These are phyloP conservation scores for Fomitopsis schrenkii DNA, from an alignment of 1,284 basidiomycete genomes.

Conservation along the genomic window DNA sequence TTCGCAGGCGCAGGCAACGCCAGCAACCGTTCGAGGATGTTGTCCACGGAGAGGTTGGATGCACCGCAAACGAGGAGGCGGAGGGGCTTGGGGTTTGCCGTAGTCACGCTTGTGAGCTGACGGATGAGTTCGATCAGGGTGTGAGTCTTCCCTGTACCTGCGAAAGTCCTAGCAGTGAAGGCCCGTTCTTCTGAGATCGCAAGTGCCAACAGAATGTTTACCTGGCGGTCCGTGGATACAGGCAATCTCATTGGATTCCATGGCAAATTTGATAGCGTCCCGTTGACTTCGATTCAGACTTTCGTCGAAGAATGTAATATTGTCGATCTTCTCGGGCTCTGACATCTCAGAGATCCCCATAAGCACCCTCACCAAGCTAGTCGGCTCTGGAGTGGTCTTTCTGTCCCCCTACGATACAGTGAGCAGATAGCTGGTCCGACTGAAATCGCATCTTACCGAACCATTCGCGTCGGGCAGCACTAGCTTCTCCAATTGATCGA, in stretches of 20 bases:
- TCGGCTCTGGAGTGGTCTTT: constrained; percentile 39
- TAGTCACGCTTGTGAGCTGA: constrained; percentile 61
- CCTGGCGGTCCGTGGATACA: constrained; percentile 98
- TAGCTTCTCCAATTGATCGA: constrained; percentile 60
- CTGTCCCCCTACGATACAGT: constrained; percentile 10
- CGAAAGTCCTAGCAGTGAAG: not conserved
- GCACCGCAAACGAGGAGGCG: constrained; percentile 85
- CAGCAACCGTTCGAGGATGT: constrained; percentile 82
- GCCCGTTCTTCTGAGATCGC: not conserved
- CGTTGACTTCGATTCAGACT: constrained; percentile 83
- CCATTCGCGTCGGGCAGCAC: constrained; percentile 26
- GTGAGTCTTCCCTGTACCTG: constrained; percentile 89
- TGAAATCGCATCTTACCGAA: constrained; percentile 10
- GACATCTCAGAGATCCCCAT: constrained; percentile 56
- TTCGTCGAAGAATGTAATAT: constrained; percentile 71
- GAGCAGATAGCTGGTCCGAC: not conserved
- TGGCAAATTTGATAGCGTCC: constrained; percentile 71
- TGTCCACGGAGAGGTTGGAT: constrained; percentile 90
- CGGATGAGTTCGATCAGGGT: constrained; percentile 89
- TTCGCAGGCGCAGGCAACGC: constrained; percentile 47
- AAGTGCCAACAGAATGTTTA: constrained; percentile 24
- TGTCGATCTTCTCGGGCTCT: constrained; percentile 28
- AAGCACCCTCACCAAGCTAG: constrained; percentile 58
- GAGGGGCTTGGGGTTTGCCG: constrained; percentile 44
- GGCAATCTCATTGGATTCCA: constrained; percentile 74